A percentile compares a stretch with the other conserved stretches of the same genome.
Conservation (phyloP, 192 early-diverging fungal genomes). For the Lunasporangiospora selenospora region DNA sequence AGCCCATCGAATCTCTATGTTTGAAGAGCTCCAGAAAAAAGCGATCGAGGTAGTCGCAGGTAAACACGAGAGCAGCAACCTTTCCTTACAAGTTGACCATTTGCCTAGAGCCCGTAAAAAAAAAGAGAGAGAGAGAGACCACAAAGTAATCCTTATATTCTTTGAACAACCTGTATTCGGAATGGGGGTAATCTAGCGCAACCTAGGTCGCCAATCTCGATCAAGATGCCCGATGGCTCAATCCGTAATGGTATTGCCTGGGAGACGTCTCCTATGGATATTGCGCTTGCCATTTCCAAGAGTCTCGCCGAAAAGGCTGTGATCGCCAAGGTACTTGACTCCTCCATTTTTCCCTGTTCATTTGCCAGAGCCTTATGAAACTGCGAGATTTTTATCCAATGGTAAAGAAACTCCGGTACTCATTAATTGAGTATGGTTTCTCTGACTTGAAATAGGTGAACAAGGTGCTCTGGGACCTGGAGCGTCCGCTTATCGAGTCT, state of each 20-base stretch:
- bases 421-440: too few species aligned
- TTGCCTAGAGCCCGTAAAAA: neutral
- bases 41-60: constrained; percentile 24
- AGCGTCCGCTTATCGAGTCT: constrained; percentile 81
- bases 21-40: constrained; percentile 36
- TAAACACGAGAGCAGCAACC: neutral
- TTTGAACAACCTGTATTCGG: constrained; percentile 5
- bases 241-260: constrained; percentile 80
- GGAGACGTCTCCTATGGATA: constrained; percentile 95
- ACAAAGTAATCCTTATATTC: neutral
- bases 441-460: constrained; percentile 59
- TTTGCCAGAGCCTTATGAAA: too few species aligned
- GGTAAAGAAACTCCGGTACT: too few species aligned
- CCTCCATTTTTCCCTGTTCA: neutral
- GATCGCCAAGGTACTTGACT: constrained; percentile 83
- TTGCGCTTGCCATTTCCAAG: constrained; percentile 87
- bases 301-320: constrained; percentile 90
- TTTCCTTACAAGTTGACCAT: neutral
- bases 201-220: constrained; percentile 71
- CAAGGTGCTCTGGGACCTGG: constrained; percentile 87
- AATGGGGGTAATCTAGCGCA: too few species aligned
- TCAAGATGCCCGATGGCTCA: constrained; percentile 88
- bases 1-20: constrained; percentile 66
- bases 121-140: neutral
- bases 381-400: too few species aligned